Conservation (phyloP, 441 rosid genomes). For the Mallotus repandus region DNA sequence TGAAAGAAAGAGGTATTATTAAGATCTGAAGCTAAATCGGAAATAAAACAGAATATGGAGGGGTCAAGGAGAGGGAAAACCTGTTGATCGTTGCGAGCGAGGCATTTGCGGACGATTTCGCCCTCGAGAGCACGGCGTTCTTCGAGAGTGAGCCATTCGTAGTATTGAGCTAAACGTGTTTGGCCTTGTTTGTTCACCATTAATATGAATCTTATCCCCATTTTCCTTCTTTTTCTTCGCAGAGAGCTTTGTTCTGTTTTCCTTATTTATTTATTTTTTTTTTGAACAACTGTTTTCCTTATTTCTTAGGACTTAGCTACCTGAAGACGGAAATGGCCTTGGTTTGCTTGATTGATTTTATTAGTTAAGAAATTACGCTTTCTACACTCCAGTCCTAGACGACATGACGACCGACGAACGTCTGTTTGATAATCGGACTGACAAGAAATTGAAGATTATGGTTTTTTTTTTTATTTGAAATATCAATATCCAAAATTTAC, state of each 20-base stretch:
- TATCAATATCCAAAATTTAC: no score
- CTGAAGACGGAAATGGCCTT: no score
- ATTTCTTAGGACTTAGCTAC: no score
- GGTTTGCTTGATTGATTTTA: no score
- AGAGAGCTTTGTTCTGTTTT: background rate
- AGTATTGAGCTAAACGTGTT: conserved; percentile 96
- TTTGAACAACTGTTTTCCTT: background rate
- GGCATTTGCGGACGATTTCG: conserved; percentile 98
- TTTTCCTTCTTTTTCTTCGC: conserved; percentile 20
- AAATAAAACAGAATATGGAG: no score
- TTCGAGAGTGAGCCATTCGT: conserved; percentile 97
- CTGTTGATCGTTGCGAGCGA: conserved; percentile 96
- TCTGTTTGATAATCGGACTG: no score
- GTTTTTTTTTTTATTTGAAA: no score
- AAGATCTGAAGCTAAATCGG: background rate
- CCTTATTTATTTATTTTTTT: no score
- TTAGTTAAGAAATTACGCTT: background rate
- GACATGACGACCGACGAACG: background rate
- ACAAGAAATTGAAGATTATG: no score
- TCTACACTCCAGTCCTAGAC: background rate
- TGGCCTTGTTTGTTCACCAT: conserved; percentile 99
- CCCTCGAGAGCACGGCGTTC: conserved; percentile 98
- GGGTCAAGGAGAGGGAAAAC: conserved; percentile 29
- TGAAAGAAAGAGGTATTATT: no score
- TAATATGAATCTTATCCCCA: conserved; percentile 94